phyloP scores from a whole-genome alignment of 768 basidiomycete species.

The Rhodocollybia butyracea region DNA sequence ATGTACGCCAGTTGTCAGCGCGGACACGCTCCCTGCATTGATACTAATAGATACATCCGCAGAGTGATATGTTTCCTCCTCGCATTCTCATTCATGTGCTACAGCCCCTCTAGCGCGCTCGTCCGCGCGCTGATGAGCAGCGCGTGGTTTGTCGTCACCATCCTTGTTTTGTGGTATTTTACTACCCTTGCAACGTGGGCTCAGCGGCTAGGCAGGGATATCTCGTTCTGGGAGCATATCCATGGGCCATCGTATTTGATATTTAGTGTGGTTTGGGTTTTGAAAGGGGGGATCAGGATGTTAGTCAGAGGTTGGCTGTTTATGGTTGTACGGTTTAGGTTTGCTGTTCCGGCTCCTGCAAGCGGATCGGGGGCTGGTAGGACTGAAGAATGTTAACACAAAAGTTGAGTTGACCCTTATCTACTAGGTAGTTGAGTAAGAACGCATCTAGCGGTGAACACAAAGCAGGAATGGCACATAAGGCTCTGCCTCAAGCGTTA shows the following conservation, averaged over 20 bases:
- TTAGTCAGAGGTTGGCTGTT: neutral
- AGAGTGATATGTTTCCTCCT: conserved; percentile 38
- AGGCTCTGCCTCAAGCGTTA: too few species aligned
- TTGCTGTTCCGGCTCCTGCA: too few species aligned
- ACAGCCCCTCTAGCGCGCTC: conserved; percentile 20
- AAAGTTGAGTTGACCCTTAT: too few species aligned
- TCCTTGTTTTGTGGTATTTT: conserved; percentile 44
- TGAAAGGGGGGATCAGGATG: neutral
- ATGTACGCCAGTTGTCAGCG: conserved; percentile 14
- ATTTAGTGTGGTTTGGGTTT: neutral
- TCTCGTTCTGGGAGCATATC: neutral
- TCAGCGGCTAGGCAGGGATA: conserved; percentile 8
- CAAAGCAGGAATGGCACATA: too few species aligned
- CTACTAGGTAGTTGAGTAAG: too few species aligned
- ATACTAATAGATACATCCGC: too few species aligned
- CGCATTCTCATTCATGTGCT: conserved; percentile 35
- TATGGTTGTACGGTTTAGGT: too few species aligned
- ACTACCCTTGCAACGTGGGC: conserved; percentile 35
- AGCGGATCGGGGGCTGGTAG: too few species aligned
- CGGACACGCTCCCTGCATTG: neutral
- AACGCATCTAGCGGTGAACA: too few species aligned
- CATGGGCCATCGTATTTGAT: neutral
- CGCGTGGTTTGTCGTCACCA: conserved; percentile 22
- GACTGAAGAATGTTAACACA: too few species aligned
- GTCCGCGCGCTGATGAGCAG: conserved; percentile 26